Evolutionary conservation across 1,284 basidiomycete genomes (phyloP).

Genomic region (Rhodotorula sp.): DNA sequence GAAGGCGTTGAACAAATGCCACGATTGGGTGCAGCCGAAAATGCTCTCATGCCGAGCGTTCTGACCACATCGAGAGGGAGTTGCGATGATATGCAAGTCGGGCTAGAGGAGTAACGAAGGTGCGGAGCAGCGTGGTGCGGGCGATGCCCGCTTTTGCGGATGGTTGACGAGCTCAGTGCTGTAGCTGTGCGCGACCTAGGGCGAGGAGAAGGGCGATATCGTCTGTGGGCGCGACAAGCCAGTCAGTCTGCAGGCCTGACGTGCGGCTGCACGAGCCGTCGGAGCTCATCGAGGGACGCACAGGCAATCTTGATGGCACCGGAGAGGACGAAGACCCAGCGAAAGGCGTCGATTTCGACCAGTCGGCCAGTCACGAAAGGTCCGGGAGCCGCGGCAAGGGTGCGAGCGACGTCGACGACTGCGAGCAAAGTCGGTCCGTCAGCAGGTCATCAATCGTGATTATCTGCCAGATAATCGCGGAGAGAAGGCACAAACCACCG

Average conservation of each 20-base stretch:
- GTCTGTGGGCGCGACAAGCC: neutral
- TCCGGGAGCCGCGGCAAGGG: slow-evolving; percentile 22
- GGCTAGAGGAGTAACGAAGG: neutral
- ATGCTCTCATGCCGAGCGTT: too few species aligned
- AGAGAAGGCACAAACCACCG: slow-evolving; percentile 9
- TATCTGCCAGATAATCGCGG: neutral
- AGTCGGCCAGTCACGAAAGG: slow-evolving; percentile 31
- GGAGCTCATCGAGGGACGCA: neutral
- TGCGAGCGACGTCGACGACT: slow-evolving; percentile 34
- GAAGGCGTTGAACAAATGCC: too few species aligned
- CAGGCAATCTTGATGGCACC: slow-evolving; percentile 16
- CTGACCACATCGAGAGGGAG: too few species aligned
- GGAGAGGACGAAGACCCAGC: slow-evolving; percentile 23
- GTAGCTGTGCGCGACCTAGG: slow-evolving; percentile 1
- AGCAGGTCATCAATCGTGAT: too few species aligned
- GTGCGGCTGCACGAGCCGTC: accelerated
- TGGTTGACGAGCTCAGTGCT: neutral
- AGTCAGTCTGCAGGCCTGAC: neutral
- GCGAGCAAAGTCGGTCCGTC: neutral
- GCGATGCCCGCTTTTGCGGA: neutral
- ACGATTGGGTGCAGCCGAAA: too few species aligned
- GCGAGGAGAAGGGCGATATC: slow-evolving; percentile 5
- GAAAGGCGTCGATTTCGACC: slow-evolving; percentile 10
- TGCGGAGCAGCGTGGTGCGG: too few species aligned
- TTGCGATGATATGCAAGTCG: too few species aligned